Percentiles rank a stretch among this genome's conserved stretches.
These are phyloP conservation scores for Powellomyces hirtus DNA, from an alignment of 192 early-diverging fungal genomes.

Conservation along the genomic window DNA sequence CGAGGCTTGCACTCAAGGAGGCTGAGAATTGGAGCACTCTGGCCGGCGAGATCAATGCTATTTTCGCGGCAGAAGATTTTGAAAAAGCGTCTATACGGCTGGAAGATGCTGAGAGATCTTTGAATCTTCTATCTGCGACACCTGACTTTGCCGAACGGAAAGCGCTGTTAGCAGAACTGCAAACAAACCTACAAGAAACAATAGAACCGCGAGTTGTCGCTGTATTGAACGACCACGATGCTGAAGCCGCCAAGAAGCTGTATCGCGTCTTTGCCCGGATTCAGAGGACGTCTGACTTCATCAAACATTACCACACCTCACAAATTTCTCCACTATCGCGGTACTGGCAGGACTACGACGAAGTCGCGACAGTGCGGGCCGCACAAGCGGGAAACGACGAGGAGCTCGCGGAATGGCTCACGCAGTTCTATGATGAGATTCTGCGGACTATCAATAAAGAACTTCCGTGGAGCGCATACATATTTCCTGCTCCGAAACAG, in stretches of 20 bases:
- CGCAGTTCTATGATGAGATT: constrained; percentile 54
- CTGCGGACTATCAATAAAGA: constrained; percentile 55
- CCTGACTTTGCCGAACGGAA: constrained; percentile 66
- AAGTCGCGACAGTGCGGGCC: background rate
- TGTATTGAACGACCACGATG: constrained; percentile 60
- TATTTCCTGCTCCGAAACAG: constrained; percentile 51
- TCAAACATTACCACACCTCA: constrained; percentile 56
- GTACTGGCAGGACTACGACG: constrained; percentile 46
- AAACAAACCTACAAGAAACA: constrained; percentile 58
- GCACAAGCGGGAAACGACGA: constrained; percentile 4
- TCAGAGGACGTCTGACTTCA: constrained; percentile 53
- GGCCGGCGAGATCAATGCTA: constrained; percentile 61
- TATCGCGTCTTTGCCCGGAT: constrained; percentile 62
- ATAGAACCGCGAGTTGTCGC: constrained; percentile 49
- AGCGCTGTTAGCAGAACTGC: constrained; percentile 51
- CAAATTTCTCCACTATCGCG: constrained; percentile 44
- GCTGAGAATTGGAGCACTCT: constrained; percentile 80
- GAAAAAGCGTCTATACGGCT: constrained; percentile 59
- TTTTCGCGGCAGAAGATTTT: constrained; percentile 65
- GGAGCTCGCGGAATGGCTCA: constrained; percentile 37
- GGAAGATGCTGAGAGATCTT: constrained; percentile 63
- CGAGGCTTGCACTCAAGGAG: constrained; percentile 60
- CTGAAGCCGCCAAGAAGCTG: constrained; percentile 46
- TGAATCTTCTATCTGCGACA: constrained; percentile 63
- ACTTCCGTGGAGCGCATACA: constrained; percentile 53